These are phyloP conservation scores for Lentinula guzmanii DNA, from an alignment of 768 basidiomycete genomes.

Conservation along the genomic window DNA sequence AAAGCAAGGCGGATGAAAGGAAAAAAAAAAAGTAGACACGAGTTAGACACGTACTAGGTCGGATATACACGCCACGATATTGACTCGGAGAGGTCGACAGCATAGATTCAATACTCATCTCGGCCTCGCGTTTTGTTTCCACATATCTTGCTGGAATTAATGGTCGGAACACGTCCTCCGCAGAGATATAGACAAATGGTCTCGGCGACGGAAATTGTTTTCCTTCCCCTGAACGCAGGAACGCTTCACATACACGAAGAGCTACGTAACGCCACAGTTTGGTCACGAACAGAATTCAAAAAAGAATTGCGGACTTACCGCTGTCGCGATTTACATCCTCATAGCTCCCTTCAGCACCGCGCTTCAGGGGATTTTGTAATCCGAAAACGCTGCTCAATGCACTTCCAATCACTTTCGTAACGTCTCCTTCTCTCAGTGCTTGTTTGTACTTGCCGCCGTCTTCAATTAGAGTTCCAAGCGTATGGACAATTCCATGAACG, in stretches of 20 bases:
- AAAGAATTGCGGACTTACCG: conserved; percentile 45
- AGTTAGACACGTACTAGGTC: conserved; percentile 66
- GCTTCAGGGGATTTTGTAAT: conserved; percentile 58
- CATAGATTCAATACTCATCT: conserved; percentile 56
- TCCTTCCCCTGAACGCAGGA: conserved; percentile 40
- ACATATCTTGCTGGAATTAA: conserved; percentile 84
- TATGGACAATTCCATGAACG: conserved; percentile 83
- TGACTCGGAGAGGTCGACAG: conserved; percentile 28
- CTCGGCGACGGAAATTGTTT: conserved; percentile 29
- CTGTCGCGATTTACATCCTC: conserved; percentile 84
- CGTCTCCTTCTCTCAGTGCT: conserved; percentile 53
- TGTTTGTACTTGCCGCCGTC: conserved; percentile 71
- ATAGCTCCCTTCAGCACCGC: conserved; percentile 43
- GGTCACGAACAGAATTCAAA: conserved; percentile 1
- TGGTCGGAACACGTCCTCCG: conserved; percentile 89
- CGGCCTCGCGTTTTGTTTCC: conserved; percentile 90
- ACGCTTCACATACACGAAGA: conserved; percentile 72
- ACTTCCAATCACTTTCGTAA: conserved; percentile 43
- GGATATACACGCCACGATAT: conserved; percentile 72
- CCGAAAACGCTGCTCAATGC: conserved; percentile 31
- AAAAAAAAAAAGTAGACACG: conserved; percentile 5
- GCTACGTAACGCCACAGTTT: conserved; percentile 30
- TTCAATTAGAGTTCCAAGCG: conserved; percentile 87
- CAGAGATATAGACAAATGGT: conserved; percentile 93
- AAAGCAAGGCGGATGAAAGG: neutral